Conservation (phyloP, 306 rosid genomes). For the Erythrophleum fordii region DNA sequence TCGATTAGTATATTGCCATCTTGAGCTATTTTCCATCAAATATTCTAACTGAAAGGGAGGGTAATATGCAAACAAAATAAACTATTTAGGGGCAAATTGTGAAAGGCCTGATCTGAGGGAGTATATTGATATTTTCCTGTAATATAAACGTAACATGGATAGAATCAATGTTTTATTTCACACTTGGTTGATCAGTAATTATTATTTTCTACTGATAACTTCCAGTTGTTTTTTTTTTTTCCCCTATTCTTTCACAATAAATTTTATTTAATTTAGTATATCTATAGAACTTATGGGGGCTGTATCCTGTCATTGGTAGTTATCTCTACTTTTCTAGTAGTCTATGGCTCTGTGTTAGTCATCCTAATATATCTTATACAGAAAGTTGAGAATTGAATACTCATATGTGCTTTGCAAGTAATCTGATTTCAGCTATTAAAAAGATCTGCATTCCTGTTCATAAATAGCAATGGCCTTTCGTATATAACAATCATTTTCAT, state of each 20-base stretch:
- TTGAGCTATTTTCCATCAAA: slow-evolving; percentile 20
- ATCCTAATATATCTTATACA: not conserved
- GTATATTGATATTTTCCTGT: not conserved
- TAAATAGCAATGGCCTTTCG: slow-evolving; percentile 5
- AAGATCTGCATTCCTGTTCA: not conserved
- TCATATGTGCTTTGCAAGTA: not conserved
- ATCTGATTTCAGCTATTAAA: not conserved
- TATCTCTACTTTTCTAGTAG: not conserved
- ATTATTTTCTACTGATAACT: not conserved
- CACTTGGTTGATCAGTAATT: slow-evolving; percentile 12
- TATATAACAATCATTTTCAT: not conserved
- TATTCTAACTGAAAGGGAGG: not conserved
- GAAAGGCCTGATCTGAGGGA: not conserved
- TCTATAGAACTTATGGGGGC: not conserved
- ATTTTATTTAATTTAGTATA: slow-evolving; percentile 3
- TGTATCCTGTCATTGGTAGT: not conserved
- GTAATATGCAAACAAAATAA: slow-evolving; percentile 6
- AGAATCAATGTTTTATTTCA: slow-evolving; percentile 3
- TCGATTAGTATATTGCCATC: not conserved
- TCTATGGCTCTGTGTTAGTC: not conserved
- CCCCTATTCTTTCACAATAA: not conserved
- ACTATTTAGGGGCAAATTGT: not conserved
- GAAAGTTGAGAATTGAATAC: not conserved
- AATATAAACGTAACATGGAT: not conserved
- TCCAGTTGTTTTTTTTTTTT: not conserved